Evolutionary conservation across 306 rosid species (phyloP).

Genomic region (Dalbergia cochinchinensis): DNA sequence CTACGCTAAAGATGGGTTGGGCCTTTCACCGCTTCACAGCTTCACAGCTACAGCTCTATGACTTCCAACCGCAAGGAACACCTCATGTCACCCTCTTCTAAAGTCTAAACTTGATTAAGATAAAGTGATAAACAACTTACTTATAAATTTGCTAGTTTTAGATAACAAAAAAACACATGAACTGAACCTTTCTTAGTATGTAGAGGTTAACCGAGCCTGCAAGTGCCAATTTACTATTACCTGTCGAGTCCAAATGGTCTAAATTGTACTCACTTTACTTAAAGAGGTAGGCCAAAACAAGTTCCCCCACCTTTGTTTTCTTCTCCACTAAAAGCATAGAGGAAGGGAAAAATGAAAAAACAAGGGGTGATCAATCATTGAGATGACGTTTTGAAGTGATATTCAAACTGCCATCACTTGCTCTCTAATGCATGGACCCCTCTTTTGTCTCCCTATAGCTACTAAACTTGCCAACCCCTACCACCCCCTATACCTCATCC

Average conservation of each 20-base stretch:
- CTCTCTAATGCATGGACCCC: conserved; percentile 59
- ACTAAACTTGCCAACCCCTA: conserved; percentile 37
- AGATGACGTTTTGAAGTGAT: conserved; percentile 44
- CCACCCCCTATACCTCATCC: conserved; percentile 5
- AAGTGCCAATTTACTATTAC: conserved; percentile 29
- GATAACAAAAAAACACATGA: background rate
- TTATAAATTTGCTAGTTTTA: background rate
- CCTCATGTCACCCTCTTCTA: background rate
- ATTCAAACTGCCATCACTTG: conserved; percentile 53
- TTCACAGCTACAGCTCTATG: background rate
- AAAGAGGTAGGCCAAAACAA: conserved; percentile 46
- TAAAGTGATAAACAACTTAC: background rate
- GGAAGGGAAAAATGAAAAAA: background rate
- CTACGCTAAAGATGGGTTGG: background rate
- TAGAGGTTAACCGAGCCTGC: background rate
- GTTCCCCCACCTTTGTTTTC: conserved; percentile 38
- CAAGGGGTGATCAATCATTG: conserved; percentile 37
- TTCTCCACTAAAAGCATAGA: conserved; percentile 34
- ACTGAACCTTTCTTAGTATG: background rate
- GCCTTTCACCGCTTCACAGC: background rate
- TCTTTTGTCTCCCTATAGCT: conserved; percentile 57
- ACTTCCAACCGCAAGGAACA: background rate
- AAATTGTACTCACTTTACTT: conserved; percentile 33
- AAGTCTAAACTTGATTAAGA: background rate
- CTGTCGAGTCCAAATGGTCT: conserved; percentile 17